phyloP scores from a whole-genome alignment of 495 filamentous ascomycete genomes.

The Podospora comata region DNA sequence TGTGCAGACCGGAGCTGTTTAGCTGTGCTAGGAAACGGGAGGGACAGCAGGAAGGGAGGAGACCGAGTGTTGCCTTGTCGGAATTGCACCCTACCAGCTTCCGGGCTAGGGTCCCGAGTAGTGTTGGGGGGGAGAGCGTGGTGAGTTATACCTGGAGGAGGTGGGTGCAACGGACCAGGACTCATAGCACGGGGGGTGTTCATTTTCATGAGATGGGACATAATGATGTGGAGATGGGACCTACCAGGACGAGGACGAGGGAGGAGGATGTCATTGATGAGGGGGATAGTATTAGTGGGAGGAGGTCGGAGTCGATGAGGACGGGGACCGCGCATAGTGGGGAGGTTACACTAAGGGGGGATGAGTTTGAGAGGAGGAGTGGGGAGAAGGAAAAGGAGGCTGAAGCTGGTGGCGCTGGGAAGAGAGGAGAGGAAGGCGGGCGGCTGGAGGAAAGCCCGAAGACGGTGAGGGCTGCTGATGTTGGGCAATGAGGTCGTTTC shows the following conservation, averaged over 20 bases:
- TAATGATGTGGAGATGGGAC: background rate
- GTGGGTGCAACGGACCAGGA: conserved; percentile 19
- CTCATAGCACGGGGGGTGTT: conserved; percentile 1
- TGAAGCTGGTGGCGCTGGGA: background rate
- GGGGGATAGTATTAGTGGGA: background rate
- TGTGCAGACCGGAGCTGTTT: conserved; percentile 5
- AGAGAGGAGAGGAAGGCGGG: background rate
- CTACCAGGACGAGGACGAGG: conserved; percentile 1
- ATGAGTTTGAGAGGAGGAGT: conserved; percentile 11
- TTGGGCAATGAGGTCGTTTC: conserved; percentile 5
- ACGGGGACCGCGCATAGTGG: background rate
- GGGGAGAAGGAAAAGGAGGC: background rate
- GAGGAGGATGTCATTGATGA: background rate
- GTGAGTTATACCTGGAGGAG: conserved; percentile 20
- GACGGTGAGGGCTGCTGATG: background rate
- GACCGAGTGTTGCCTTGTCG: background rate
- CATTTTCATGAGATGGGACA: background rate
- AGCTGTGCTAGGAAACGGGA: background rate
- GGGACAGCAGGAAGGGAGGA: background rate
- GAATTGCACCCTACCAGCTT: conserved; percentile 12
- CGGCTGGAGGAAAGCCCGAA: background rate
- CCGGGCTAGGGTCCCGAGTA: background rate
- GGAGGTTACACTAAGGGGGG: conserved; percentile 14
- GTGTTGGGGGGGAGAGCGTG: background rate
- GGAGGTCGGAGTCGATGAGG: background rate